phyloP scores from a whole-genome alignment of 73 alveolate genomes.

The Symbiodinium natans region DNA sequence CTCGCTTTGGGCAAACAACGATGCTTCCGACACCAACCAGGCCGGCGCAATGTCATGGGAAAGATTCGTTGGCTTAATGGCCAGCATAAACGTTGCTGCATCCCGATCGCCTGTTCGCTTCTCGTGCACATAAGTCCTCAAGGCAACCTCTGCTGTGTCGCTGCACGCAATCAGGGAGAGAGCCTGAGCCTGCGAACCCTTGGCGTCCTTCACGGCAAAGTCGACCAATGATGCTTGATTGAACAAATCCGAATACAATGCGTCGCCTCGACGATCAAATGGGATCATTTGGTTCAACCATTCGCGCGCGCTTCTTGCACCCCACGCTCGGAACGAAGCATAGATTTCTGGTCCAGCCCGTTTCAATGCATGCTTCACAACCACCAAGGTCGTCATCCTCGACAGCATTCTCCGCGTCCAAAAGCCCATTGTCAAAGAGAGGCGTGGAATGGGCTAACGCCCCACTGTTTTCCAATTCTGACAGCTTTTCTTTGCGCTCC shows the following conservation, averaged over 20 bases:
- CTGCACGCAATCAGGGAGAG: not conserved
- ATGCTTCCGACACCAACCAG: not conserved
- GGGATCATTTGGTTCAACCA: conserved; percentile 11
- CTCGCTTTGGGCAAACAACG: not conserved
- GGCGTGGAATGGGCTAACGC: not conserved
- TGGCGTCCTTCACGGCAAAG: not conserved
- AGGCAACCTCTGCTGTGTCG: not conserved
- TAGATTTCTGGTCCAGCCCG: conserved; percentile 14
- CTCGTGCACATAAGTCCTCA: not conserved
- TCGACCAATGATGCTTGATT: conserved; percentile 15
- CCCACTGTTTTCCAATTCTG: not conserved
- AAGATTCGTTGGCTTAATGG: not conserved
- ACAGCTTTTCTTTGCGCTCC: not conserved
- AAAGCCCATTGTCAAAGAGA: not conserved
- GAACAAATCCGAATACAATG: not conserved
- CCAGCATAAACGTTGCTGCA: not conserved
- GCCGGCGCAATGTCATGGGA: not conserved
- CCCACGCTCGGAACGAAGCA: not conserved
- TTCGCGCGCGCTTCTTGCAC: not conserved
- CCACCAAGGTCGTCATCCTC: not conserved
- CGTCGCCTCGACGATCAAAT: not conserved
- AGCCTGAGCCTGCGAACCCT: not conserved
- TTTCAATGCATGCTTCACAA: not conserved
- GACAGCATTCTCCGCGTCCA: not conserved
- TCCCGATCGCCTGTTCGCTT: not conserved